Base-by-base conservation (phyloP, 768 basidiomycete genomes). In the Boletales sp. region DNA sequence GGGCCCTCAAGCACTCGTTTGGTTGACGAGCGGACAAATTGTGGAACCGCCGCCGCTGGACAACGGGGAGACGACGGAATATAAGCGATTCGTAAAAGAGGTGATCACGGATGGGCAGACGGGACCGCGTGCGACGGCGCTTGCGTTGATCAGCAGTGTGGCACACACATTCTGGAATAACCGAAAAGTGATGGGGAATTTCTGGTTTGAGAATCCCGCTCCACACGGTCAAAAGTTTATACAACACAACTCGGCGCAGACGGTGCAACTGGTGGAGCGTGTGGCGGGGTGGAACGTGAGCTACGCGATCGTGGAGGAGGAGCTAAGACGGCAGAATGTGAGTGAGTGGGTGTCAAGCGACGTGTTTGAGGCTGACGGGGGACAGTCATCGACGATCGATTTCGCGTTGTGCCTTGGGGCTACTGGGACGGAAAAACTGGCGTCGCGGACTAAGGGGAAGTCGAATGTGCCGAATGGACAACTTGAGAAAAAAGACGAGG, bases 311-410 rank as follows among this genome's bases (percentile, higher is more conserved):
- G 85, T 99, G 30, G 94, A 98, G 71, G 90, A 95, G 62, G 95
- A 99, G 70, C 70, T 98, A 58, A 80, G 96, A 69, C 79, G 94
- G 68, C 96, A 98, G 74, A 94, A 95, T 70, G 95, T 96, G 71
- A 76, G 93, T 42, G 36, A 36, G 45, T 32, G 42, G 8, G 18
- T 41, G 62, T 54, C 57, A 44, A 51, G 59, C 41, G 56, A 52
- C 45, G 15, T 54, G 33, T 49, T n/a, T n/a, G n/a, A n/a, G n/a
- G n/a, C n/a, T n/a, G n/a, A n/a, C n/a, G n/a, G n/a, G n/a, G n/a
- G n/a, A n/a, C n/a, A 97, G 94, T 97, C 95, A 8, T 90, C 95
- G 0, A 99, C 95, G 12, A 97, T 98, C 64, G 95, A 99, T 70
- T 92, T 99, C 61, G 85, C 87, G 28, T 73, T 99, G 33, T 97